Conservation (phyloP, 1,284 basidiomycete species). For the Coriolopsis trogii region DNA sequence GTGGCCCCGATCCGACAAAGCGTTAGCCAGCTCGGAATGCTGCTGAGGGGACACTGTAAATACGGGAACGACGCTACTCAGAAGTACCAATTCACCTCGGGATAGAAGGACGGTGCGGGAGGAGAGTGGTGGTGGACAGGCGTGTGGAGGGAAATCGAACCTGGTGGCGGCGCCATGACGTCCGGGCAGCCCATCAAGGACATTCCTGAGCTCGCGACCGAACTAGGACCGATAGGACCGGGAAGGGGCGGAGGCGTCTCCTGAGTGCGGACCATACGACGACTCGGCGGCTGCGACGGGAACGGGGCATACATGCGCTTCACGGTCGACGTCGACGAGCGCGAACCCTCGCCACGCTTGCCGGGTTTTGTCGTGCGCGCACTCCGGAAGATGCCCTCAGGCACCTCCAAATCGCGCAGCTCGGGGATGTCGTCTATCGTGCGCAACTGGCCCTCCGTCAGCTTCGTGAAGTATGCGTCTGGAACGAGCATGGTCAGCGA, state of each 20-base stretch:
- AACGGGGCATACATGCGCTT: conserved; percentile 61
- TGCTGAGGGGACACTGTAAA: conserved; percentile 19
- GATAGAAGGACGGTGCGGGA: conserved; percentile 14
- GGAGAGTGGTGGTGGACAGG: conserved; percentile 8
- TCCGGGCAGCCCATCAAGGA: conserved; percentile 5
- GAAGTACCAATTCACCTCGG: conserved; percentile 25
- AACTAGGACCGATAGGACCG: conserved; percentile 12
- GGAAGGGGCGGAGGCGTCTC: conserved; percentile 16
- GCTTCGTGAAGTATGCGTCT: conserved; percentile 81
- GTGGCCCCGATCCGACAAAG: conserved; percentile 14
- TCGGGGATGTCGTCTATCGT: conserved; percentile 39
- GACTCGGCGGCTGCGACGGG: conserved; percentile 39
- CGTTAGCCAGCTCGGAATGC: conserved; percentile 15
- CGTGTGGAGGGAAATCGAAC: conserved; percentile 14
- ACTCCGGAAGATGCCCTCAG: conserved; percentile 56
- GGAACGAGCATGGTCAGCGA: conserved; percentile 19
- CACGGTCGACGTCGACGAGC: conserved; percentile 23
- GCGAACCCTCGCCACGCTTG: conserved; percentile 24
- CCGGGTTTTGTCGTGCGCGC: conserved; percentile 27
- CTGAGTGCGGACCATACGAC: conserved; percentile 16
- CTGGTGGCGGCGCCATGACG: conserved; percentile 9
- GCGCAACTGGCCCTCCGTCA: conserved; percentile 39
- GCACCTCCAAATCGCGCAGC: conserved; percentile 36
- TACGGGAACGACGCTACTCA: conserved; percentile 16
- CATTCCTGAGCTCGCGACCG: conserved; percentile 3